Evolutionary conservation across 176 grass and related monocot species (phyloP).

Genomic region (Cocos nucifera): DNA sequence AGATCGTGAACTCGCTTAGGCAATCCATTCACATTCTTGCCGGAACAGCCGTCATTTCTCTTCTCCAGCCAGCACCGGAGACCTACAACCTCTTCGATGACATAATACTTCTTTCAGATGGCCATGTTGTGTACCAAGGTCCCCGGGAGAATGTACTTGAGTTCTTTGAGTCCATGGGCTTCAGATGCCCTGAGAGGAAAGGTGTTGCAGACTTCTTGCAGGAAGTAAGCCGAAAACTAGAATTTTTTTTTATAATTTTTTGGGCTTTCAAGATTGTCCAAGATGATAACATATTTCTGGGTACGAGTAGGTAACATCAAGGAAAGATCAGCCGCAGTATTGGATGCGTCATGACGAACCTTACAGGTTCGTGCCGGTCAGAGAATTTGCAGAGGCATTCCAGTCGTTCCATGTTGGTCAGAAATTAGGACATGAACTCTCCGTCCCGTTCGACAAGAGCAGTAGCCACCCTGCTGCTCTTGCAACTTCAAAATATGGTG

Average conservation of each 20-base stretch:
- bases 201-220: conserved; percentile 73
- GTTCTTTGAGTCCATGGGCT: conserved; percentile 68
- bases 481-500: conserved; percentile 53
- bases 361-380: conserved; percentile 56
- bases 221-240: conserved; percentile 34
- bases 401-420: conserved; percentile 49
- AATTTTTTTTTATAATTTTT: too few species aligned
- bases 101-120: conserved; percentile 74
- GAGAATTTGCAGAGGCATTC: conserved; percentile 60
- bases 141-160: conserved; percentile 66
- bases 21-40: conserved; percentile 54
- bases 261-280: too few species aligned
- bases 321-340: conserved; percentile 74
- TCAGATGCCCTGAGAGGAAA: conserved; percentile 70
- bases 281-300: not conserved
- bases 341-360: conserved; percentile 50
- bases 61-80: conserved; percentile 81
- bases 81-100: conserved; percentile 82
- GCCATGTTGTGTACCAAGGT: conserved; percentile 64
- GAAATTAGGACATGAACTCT: conserved; percentile 32
- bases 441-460: conserved; percentile 46
- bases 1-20: conserved; percentile 64
- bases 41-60: conserved; percentile 52
- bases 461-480: conserved; percentile 58
- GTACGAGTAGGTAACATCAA: conserved; percentile 58